Base-by-base conservation (phyloP, 345 rosid species). In the Brassica cretica region DNA sequence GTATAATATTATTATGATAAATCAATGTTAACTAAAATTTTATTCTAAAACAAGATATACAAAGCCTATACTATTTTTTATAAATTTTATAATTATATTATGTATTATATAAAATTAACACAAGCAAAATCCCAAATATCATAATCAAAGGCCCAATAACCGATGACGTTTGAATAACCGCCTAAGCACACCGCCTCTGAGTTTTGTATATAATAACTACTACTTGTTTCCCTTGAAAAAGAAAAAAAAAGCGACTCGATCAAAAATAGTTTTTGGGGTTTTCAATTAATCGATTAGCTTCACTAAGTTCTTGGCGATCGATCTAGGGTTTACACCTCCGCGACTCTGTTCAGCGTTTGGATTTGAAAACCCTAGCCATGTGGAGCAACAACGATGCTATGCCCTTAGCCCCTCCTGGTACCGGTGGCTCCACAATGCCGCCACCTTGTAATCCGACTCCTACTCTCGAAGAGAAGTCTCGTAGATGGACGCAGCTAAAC, bases 401-500 rank as follows among this genome's bases (percentile, higher is more conserved):
- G 73, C 84, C 78, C 14, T 63, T 81, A 33, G 81, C 81, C 76
- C 99, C 99, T 39, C 98, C 99, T 29, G 99, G 98, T 39, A 95
- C 96, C 44, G 91, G 89, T 5, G 87, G 90, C 24, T 76, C 91
- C 16, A 78, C 87, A 56, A 80, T 89, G 29, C 93, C 86, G 3
- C 93, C 96, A 8, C 97, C 97, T 27, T 82, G 88, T n/a, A 62
- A 72, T 11, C 84, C 84, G 9, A 61, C 7, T 60, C 79, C 39
- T 35, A 11, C 84, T 14, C 64, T 10, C 30, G 99, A 91, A 82
- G 98, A 95, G 90, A 95, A 95, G 84, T 96, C 99, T 3, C 81
- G 94, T 21, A 95, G 91, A 74, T 95, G 98, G 99, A 94, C 90
- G 94, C 99, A 93, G 76, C 89, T 95, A 3, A 95, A 89, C 70